A percentile compares a stretch with the other conserved stretches of the same genome.
Conservation (phyloP, 371 early-diverging fungal genomes). For the Rozella allomycis region DNA sequence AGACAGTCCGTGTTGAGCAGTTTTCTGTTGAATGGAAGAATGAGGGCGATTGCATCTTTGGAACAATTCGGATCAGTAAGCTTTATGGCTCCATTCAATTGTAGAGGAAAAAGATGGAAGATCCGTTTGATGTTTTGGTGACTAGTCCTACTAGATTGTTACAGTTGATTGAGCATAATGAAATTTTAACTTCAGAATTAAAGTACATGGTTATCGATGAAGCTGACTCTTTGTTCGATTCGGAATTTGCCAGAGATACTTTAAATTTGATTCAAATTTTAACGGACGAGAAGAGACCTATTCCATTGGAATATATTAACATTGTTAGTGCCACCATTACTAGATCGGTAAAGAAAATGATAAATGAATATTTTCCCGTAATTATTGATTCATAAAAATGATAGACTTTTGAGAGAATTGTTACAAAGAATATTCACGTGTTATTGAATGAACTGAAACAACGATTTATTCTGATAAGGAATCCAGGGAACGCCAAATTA, state of each 20-base stretch:
- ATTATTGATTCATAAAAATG: too few species aligned
- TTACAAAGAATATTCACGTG: too few species aligned
- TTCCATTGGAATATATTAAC: constrained; percentile 16
- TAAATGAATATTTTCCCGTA: constrained; percentile 14
- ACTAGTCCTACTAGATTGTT: constrained; percentile 46
- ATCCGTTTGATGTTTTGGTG: constrained; percentile 55
- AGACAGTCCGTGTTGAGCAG: too few species aligned
- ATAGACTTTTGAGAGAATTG: too few species aligned
- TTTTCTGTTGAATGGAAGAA: too few species aligned
- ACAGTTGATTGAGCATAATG: constrained; percentile 12
- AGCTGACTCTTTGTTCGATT: constrained; percentile 76
- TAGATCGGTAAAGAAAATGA: constrained; percentile 34
- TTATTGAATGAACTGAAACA: too few species aligned
- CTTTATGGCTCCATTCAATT: too few species aligned
- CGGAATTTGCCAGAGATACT: constrained; percentile 47
- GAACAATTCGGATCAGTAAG: too few species aligned
- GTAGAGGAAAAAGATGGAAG: constrained; percentile 15
- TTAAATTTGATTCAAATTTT: constrained; percentile 16
- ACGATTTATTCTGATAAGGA: too few species aligned
- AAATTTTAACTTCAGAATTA: constrained; percentile 31
- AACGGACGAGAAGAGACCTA: constrained; percentile 4
- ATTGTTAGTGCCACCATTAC: constrained; percentile 76
- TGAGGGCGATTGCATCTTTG: too few species aligned
- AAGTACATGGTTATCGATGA: constrained; percentile 63
- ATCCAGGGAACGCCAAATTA: too few species aligned